Base-by-base conservation (phyloP, 129 eudicot genomes). In the Mikania micrantha region DNA sequence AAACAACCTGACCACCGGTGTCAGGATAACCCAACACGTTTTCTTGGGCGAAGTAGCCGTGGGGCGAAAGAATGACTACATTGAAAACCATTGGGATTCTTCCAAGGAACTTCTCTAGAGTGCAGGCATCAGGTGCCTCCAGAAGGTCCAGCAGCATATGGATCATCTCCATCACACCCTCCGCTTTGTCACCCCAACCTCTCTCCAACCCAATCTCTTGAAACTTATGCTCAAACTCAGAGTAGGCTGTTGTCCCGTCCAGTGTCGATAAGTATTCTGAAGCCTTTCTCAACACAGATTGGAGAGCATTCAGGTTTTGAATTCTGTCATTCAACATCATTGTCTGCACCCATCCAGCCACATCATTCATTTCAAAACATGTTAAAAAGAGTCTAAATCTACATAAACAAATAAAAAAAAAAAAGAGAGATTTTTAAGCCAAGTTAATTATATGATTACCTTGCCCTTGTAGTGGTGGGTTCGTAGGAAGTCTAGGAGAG, bases 1-100 rank as follows among this genome's bases (percentile, higher is more conserved):
- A 93, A 67, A 93, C 98, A 49, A 88, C 98, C 77, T 94, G 99
- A 70, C 99, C 99, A 78, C 99, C 99, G 3, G 99, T 94, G 60
- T 94, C 99, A 0, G 99, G 99, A 58, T 85, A 94, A 4, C 99
- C 99, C 76, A 94, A 78, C 12, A 94, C 99, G 65, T 94, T 90
- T 53, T 87, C 99, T 62, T 94, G 99, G 73, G 99, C 99, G 71
- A 94, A 94, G 84, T 94, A 94, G 6, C 99, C 99, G 45, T 94
- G 99, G 13, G 99, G 99, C 0, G 99, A 94, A 56, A 94, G 99
- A 59, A 94, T 94, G 41, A 94, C 99, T 11, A 94, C 99, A 50
- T 94, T 90, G 88, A 94, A 94, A n/a, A 87, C 97, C 97, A 87
- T 86, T 0, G 99, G 99, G 38, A 94, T 87, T 70, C 85, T 81